Conservation (phyloP, 129 eudicot genomes). For the Apium graveolens region DNA sequence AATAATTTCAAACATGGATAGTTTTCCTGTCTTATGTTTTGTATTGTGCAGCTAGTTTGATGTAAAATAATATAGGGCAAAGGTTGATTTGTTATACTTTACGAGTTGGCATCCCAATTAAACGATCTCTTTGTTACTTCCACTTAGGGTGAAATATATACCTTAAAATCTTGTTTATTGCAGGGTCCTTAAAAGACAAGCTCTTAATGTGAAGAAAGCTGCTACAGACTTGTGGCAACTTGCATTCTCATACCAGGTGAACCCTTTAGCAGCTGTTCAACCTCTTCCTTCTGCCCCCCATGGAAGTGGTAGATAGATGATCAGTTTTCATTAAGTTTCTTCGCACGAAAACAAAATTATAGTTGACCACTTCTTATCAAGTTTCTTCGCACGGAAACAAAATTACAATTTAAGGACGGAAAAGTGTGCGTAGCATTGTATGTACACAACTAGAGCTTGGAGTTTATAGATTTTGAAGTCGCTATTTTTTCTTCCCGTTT, state of each 20-base stretch:
- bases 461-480: background rate
- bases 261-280: constrained; percentile 96
- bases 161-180: constrained; percentile 7
- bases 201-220: constrained; percentile 45
- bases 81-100: background rate
- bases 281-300: constrained; percentile 49
- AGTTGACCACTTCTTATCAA: background rate
- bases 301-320: constrained; percentile 34
- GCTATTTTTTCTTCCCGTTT: background rate
- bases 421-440: background rate
- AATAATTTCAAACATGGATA: background rate
- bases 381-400: background rate
- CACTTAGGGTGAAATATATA: background rate
- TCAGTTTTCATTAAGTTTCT: background rate
- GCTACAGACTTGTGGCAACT: constrained; percentile 78
- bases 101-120: too few relatives aligned
- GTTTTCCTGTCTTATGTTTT: background rate
- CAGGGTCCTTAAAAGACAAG: constrained; percentile 52
- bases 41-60: background rate
- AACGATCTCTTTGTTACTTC: background rate
- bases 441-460: background rate
- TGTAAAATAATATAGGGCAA: background rate
- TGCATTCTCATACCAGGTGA: constrained; percentile 95
- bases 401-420: background rate
- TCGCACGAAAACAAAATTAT: background rate